phyloP scores from a whole-genome alignment of 2,329 filamentous ascomycete genomes.

The Ophiosphaerella narmari region DNA sequence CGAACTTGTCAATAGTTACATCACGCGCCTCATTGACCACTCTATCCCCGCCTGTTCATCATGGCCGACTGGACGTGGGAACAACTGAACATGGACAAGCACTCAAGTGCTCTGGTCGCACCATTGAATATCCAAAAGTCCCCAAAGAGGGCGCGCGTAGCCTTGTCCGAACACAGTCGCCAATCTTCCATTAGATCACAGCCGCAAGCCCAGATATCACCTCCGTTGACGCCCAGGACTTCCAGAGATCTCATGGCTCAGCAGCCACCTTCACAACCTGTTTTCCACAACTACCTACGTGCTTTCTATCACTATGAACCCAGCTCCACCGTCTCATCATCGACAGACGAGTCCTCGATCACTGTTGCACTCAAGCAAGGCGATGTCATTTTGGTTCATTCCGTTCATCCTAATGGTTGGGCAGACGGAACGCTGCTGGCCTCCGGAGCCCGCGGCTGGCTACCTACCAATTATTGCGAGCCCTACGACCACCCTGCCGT shows the following conservation, averaged over 20 bases:
- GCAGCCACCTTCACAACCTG: conserved; percentile 58
- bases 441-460: conserved; percentile 87
- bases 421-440: conserved; percentile 90
- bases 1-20: conserved; percentile 3
- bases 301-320: conserved; percentile 94
- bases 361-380: conserved; percentile 88
- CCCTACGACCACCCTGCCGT: conserved; percentile 89
- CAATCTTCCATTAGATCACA: conserved; percentile 40
- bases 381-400: conserved; percentile 92
- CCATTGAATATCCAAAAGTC: conserved; percentile 46
- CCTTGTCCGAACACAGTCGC: conserved; percentile 29
- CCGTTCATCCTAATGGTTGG: conserved; percentile 97
- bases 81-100: conserved; percentile 35
- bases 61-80: conserved; percentile 38
- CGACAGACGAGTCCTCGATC: conserved; percentile 67
- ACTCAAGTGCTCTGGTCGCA: conserved; percentile 42
- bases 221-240: conserved; percentile 74
- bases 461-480: conserved; percentile 98
- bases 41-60: conserved; percentile 1
- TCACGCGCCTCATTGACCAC: background rate
- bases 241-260: conserved; percentile 64
- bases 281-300: conserved; percentile 93
- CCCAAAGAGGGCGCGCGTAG: conserved; percentile 31
- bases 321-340: conserved; percentile 73
- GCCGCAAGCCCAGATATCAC: conserved; percentile 67